Conservation (phyloP, 169 alveolate genomes). For the Besnoitia besnoiti region DNA sequence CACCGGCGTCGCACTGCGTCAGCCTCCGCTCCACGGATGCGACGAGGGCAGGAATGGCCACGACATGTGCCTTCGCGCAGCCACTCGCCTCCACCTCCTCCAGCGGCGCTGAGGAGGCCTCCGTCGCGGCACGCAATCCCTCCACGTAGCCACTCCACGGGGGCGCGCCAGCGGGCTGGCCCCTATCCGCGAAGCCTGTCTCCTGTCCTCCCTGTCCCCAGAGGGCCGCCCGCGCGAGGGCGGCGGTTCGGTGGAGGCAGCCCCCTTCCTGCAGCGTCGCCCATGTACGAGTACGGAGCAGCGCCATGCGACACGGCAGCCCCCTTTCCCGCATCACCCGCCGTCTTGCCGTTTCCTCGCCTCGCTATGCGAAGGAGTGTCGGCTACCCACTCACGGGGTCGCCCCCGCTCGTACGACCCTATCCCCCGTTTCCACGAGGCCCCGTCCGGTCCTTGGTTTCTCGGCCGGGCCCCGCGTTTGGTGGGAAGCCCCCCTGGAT, state of each 20-base stretch:
- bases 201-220: background rate
- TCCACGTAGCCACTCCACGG: background rate
- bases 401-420: background rate
- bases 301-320: background rate
- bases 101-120: background rate
- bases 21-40: background rate
- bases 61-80: background rate
- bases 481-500: background rate
- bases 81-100: background rate
- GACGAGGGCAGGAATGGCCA: background rate
- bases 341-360: background rate
- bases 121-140: background rate
- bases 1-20: background rate
- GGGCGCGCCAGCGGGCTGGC: background rate
- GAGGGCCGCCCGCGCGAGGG: conserved; percentile 9
- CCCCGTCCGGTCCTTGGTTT: background rate
- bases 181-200: background rate
- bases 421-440: background rate
- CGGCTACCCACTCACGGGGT: background rate
- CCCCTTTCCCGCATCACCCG: background rate
- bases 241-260: background rate
- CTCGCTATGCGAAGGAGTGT: background rate
- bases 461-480: background rate
- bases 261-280: background rate
- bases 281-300: background rate